These are phyloP conservation scores for Pseudogymnoascus sp. DNA, from an alignment of 2,329 filamentous ascomycete genomes.

Conservation along the genomic window DNA sequence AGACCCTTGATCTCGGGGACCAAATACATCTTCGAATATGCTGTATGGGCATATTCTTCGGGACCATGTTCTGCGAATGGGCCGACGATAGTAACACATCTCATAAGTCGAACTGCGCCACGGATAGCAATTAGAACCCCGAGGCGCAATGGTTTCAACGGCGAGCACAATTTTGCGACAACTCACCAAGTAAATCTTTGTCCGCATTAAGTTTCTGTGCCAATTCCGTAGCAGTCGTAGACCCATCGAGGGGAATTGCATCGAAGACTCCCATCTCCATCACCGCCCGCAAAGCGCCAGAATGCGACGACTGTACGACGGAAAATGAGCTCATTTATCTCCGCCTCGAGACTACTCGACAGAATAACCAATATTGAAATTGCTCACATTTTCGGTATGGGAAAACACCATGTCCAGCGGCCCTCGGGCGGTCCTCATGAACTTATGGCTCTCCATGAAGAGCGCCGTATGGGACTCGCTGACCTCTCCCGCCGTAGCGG, in stretches of 20 bases:
- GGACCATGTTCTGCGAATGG: constrained; percentile 18
- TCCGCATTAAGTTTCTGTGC: constrained; percentile 15
- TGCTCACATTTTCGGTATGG: constrained; percentile 19
- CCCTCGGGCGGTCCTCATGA: constrained; percentile 11
- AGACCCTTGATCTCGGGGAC: constrained; percentile 15
- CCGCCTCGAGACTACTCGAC: not conserved
- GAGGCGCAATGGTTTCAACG: not conserved
- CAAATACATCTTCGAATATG: constrained; percentile 19
- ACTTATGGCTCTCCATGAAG: constrained; percentile 5
- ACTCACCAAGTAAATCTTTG: constrained; percentile 16
- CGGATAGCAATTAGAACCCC: not conserved
- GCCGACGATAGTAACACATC: constrained; percentile 15
- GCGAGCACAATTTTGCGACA: not conserved
- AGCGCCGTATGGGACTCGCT: constrained; percentile 12
- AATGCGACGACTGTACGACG: constrained; percentile 12
- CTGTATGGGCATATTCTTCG: constrained; percentile 21
- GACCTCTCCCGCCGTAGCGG: constrained; percentile 11
- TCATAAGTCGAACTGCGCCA: constrained; percentile 21
- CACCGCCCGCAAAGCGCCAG: constrained; percentile 17
- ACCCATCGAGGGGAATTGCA: constrained; percentile 19
- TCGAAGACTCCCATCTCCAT: constrained; percentile 19
- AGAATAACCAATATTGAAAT: not conserved
- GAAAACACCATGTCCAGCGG: constrained; percentile 19
- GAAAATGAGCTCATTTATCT: not conserved
- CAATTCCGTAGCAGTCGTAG: constrained; percentile 19